Percentiles rank a stretch among this genome's conserved stretches.
Conservation (phyloP, 495 filamentous ascomycete genomes). For the Aspergillus sclerotiicarbonarius region DNA sequence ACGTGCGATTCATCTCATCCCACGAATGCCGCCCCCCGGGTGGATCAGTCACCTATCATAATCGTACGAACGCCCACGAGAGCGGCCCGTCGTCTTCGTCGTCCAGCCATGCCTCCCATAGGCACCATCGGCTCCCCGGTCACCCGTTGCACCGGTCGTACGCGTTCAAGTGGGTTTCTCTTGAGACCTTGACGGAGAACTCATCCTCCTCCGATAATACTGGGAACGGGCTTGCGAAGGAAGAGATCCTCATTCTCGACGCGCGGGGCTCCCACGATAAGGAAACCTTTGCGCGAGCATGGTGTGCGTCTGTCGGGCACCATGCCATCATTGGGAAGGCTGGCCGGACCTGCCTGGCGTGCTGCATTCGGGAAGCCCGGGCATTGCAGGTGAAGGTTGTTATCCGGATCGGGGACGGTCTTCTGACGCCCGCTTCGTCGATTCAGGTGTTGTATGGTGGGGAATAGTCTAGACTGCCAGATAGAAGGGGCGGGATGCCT, state of each 20-base stretch:
- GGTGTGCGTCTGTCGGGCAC: constrained; percentile 67
- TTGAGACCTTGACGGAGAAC: constrained; percentile 48
- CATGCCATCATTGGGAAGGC: constrained; percentile 66
- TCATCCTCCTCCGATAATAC: constrained; percentile 8
- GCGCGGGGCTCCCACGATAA: constrained; percentile 52
- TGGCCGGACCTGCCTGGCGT: constrained; percentile 62
- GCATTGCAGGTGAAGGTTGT: constrained; percentile 65
- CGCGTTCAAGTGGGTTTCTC: constrained; percentile 53
- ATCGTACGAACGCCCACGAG: constrained; percentile 47
- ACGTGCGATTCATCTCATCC: constrained; percentile 64
- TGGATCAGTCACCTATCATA: constrained; percentile 25
- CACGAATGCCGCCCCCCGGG: constrained; percentile 61
- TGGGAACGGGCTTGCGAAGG: constrained; percentile 18
- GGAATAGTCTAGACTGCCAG: not conserved
- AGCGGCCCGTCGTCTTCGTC: constrained; percentile 31
- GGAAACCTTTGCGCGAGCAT: constrained; percentile 64
- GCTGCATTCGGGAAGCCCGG: constrained; percentile 68
- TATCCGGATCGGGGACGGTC: constrained; percentile 51
- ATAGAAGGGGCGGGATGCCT: not conserved
- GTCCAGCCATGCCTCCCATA: constrained; percentile 7
- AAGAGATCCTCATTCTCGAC: constrained; percentile 50
- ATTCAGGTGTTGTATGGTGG: constrained; percentile 4
- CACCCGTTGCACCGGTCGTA: constrained; percentile 65
- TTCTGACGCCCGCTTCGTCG: constrained; percentile 5
- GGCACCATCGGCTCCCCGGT: constrained; percentile 42